Percentiles rank a stretch among this genome's conserved stretches.
phyloP scores from a whole-genome alignment of 2,329 filamentous ascomycete genomes.

The Pochonia chlamydosporia region DNA sequence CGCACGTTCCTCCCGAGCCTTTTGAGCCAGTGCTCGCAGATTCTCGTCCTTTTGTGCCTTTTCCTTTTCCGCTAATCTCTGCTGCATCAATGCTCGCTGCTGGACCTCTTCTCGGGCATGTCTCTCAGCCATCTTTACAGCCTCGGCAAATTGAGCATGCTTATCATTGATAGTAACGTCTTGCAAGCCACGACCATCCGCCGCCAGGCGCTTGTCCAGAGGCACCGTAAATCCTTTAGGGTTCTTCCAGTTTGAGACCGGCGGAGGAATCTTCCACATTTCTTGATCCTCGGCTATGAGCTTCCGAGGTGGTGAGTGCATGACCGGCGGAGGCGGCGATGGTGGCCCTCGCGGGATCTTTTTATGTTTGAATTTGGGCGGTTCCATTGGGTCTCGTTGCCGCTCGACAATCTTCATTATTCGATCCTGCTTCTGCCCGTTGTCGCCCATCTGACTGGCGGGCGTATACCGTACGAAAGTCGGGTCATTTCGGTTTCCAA shows the following conservation, averaged over 20 bases:
- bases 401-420: constrained; percentile 98
- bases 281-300: constrained; percentile 96
- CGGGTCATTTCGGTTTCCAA: constrained; percentile 72
- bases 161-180: constrained; percentile 98
- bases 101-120: constrained; percentile 95
- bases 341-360: constrained; percentile 92
- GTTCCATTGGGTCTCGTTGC: constrained; percentile 92
- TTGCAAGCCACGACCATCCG: constrained; percentile 85
- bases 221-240: constrained; percentile 97
- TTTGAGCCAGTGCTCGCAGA: constrained; percentile 79
- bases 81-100: constrained; percentile 89
- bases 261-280: constrained; percentile 82
- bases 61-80: constrained; percentile 92
- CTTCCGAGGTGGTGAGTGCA: constrained; percentile 92
- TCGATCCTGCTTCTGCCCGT: constrained; percentile 81
- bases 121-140: constrained; percentile 86
- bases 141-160: constrained; percentile 93
- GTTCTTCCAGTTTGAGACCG: constrained; percentile 98
- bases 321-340: constrained; percentile 85
- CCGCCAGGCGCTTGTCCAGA: constrained; percentile 88
- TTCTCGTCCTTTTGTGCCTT: constrained; percentile 92
- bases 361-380: constrained; percentile 98
- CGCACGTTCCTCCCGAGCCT: constrained; percentile 78
- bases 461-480: constrained; percentile 96
- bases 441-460: constrained; percentile 90